Conservation (phyloP, 441 rosid species). For the Macaranga tanarius region DNA sequence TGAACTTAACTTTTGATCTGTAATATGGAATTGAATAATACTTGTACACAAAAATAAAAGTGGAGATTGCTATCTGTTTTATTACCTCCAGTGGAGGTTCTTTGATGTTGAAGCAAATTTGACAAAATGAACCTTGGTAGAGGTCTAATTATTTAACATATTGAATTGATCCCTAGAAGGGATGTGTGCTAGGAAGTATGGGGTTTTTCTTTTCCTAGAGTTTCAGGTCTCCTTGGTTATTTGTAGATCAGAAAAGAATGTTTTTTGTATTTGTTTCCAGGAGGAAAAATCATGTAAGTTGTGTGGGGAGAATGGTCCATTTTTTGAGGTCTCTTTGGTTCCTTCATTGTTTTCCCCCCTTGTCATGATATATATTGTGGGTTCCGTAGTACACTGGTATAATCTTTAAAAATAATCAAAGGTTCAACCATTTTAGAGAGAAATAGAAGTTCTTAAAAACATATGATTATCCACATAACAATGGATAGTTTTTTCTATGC, state of each 20-base stretch:
- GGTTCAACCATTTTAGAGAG: too few relatives aligned
- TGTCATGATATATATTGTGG: not conserved
- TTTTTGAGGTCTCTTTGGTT: not conserved
- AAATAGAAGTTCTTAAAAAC: too few relatives aligned
- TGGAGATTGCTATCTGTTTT: not conserved
- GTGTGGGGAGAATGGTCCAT: too few relatives aligned
- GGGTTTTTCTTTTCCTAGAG: not conserved
- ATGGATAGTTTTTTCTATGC: not conserved
- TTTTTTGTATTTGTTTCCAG: too few relatives aligned
- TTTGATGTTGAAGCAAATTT: not conserved
- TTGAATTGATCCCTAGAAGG: not conserved
- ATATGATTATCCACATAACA: too few relatives aligned
- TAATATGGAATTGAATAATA: not conserved
- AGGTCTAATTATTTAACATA: not conserved
- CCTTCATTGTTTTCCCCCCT: not conserved
- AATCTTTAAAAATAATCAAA: too few relatives aligned
- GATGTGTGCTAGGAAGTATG: too few relatives aligned
- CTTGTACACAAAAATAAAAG: not conserved
- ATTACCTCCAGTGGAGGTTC: not conserved
- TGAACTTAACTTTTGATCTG: not conserved
- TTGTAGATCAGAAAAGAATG: too few relatives aligned
- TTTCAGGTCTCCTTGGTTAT: too few relatives aligned
- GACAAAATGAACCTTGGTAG: not conserved
- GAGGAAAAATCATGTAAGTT: too few relatives aligned
- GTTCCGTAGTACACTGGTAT: too few relatives aligned